phyloP scores from a whole-genome alignment of 306 rosid genomes.

The Myrica gale region DNA sequence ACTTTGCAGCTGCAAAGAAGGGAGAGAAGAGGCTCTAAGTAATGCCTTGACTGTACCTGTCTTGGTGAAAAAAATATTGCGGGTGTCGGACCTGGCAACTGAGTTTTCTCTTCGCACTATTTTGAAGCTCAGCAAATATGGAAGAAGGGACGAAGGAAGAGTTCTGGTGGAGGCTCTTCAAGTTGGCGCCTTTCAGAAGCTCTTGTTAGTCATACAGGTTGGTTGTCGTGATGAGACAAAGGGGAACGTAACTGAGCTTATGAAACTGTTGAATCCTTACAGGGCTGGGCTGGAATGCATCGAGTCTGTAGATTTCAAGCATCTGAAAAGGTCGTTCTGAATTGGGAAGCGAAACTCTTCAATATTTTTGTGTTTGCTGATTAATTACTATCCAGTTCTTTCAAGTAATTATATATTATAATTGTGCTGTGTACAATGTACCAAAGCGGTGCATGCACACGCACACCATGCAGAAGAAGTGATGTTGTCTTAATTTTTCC shows the following conservation, averaged over 20 bases:
- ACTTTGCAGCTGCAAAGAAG: constrained; percentile 40
- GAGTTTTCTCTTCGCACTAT: constrained; percentile 51
- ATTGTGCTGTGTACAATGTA: constrained; percentile 8
- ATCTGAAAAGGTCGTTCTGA: constrained; percentile 59
- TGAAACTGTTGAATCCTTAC: constrained; percentile 65
- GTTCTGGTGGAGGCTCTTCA: constrained; percentile 62
- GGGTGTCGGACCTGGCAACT: constrained; percentile 59
- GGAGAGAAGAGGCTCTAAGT: constrained; percentile 43
- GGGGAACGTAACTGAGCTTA: constrained; percentile 61
- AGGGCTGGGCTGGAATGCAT: constrained; percentile 65
- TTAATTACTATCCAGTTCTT: neutral
- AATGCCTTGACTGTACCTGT: constrained; percentile 60
- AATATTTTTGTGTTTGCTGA: neutral
- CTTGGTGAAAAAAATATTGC: constrained; percentile 64
- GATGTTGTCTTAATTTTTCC: neutral
- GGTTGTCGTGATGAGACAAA: constrained; percentile 58
- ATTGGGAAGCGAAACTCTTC: neutral
- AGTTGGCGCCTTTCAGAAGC: constrained; percentile 77
- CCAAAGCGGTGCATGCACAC: neutral
- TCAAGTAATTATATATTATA: neutral
- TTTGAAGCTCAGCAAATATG: constrained; percentile 57
- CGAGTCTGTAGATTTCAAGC: constrained; percentile 65
- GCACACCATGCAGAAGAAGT: neutral
- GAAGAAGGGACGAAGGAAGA: constrained; percentile 32
- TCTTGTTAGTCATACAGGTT: constrained; percentile 61